Percentiles rank a stretch among this genome's conserved stretches.
Conservation (phyloP, 257 asterid species). For the Catharanthus roseus region DNA sequence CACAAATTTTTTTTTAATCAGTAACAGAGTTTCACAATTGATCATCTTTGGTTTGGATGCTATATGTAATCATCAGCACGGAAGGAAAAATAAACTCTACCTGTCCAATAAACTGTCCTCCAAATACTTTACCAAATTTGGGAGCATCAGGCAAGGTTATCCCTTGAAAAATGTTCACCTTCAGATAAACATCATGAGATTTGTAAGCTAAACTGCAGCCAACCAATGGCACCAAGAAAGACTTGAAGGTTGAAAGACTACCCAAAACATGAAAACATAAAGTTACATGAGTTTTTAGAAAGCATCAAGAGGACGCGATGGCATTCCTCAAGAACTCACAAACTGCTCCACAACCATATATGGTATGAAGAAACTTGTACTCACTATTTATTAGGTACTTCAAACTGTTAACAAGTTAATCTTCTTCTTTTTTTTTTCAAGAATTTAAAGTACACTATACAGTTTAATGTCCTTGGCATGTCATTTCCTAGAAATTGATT, state of each 20-base stretch:
- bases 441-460: neutral
- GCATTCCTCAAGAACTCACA: neutral
- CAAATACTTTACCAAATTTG: conserved; percentile 79
- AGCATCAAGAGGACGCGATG: neutral
- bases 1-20: no score
- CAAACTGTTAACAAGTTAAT: neutral
- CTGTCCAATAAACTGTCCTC: conserved; percentile 99
- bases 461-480: no score
- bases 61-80: neutral
- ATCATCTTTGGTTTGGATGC: neutral
- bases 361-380: neutral
- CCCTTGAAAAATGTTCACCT: conserved; percentile 84
- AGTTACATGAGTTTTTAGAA: neutral
- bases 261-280: no score
- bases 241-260: neutral
- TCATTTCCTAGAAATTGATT: neutral
- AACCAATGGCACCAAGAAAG: neutral
- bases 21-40: neutral
- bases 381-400: neutral
- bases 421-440: neutral
- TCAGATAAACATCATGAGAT: conserved; percentile 18
- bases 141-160: conserved; percentile 96
- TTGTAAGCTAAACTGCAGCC: neutral
- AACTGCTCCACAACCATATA: neutral
- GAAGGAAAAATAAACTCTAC: conserved; percentile 30